phyloP scores from a whole-genome alignment of 768 basidiomycete genomes.

The Mycena galopus region DNA sequence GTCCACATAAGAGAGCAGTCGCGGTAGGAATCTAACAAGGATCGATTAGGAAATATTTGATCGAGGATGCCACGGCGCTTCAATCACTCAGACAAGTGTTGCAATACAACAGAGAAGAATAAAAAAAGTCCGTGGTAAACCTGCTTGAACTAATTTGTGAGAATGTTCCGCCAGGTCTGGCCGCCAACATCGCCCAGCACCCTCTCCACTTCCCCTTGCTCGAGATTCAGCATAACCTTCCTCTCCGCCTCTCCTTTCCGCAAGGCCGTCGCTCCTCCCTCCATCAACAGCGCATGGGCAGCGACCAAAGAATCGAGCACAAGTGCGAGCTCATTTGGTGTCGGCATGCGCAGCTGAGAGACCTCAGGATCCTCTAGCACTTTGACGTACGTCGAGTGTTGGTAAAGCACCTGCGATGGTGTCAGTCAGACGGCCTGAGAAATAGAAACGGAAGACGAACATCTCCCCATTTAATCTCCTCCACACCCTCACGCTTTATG shows the following conservation, averaged over 20 bases:
- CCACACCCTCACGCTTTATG: slow-evolving; percentile 85
- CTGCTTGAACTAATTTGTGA: slow-evolving; percentile 37
- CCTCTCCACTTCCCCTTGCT: slow-evolving; percentile 86
- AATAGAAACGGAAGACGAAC: slow-evolving; percentile 55
- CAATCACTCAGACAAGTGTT: no score
- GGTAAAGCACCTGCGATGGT: slow-evolving; percentile 71
- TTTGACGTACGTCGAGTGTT: slow-evolving; percentile 79
- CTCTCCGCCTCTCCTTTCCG: slow-evolving; percentile 76
- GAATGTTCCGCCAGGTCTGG: slow-evolving; percentile 69
- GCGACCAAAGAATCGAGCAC: slow-evolving; percentile 84
- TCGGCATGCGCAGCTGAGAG: slow-evolving; percentile 60
- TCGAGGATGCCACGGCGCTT: no score
- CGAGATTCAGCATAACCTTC: slow-evolving; percentile 84
- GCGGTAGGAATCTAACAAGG: no score
- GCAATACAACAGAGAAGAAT: no score
- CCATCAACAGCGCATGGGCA: slow-evolving; percentile 81
- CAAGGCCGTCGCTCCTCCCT: slow-evolving; percentile 67
- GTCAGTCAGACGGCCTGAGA: slow-evolving; percentile 4
- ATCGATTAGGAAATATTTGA: no score
- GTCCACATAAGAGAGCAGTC: no score
- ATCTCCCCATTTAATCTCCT: slow-evolving; percentile 89
- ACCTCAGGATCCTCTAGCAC: slow-evolving; percentile 70
- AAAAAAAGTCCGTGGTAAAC: no score
- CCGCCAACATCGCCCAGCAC: slow-evolving; percentile 88
- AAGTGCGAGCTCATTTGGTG: slow-evolving; percentile 69